Conservation (phyloP, 306 rosid species). For the Quercus agrifolia region DNA sequence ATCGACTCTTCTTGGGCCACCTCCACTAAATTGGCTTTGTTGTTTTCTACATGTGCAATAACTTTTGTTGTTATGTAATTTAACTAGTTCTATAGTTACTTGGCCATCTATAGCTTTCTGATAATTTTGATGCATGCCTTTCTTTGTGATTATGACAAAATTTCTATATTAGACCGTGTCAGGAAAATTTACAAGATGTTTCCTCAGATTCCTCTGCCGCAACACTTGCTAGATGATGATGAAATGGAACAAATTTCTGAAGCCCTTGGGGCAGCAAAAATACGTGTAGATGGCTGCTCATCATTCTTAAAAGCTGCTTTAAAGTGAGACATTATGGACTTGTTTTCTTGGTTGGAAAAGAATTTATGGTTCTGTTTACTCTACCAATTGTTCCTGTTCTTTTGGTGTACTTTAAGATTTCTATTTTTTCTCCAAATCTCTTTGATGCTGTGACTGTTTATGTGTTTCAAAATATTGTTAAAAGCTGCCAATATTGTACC, state of each 20-base stretch:
- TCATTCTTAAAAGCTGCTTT: constrained; percentile 92
- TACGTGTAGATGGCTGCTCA: constrained; percentile 85
- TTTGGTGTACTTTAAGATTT: not conserved
- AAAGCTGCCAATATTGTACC: not conserved
- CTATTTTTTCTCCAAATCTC: not conserved
- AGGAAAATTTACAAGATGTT: constrained; percentile 63
- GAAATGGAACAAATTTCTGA: constrained; percentile 81
- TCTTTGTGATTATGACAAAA: constrained; percentile 31
- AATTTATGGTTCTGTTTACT: not conserved
- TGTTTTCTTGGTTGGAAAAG: not conserved
- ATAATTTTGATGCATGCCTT: constrained; percentile 8
- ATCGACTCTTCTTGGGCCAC: constrained; percentile 7
- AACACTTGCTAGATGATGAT: constrained; percentile 66
- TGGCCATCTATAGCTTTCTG: constrained; percentile 15
- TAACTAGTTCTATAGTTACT: constrained; percentile 1
- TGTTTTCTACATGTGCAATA: not conserved
- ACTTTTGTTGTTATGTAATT: not conserved
- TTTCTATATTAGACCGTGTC: constrained; percentile 53
- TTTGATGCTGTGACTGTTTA: not conserved
- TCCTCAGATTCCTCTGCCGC: constrained; percentile 74
- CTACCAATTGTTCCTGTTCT: not conserved
- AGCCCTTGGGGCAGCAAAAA: constrained; percentile 77
- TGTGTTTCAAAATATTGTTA: not conserved
- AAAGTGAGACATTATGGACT: constrained; percentile 41
- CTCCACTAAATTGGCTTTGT: constrained; percentile 22